Evolutionary conservation across 2,329 filamentous ascomycete species (phyloP).

Genomic region (Lachnellula cervina): DNA sequence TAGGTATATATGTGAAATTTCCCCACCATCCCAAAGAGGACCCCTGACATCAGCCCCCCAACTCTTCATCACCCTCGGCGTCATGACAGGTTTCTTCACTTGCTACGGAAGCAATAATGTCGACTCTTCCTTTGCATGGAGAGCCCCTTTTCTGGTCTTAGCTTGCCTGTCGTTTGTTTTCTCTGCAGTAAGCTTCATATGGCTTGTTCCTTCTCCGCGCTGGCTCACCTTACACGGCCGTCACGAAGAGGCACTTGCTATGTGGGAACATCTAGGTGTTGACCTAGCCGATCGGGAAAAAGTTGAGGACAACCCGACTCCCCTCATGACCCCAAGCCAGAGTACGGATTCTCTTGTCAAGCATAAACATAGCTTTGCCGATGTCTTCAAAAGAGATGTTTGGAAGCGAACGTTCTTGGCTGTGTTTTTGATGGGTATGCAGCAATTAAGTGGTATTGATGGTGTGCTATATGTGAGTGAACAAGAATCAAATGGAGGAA

Average conservation of each 20-base stretch:
- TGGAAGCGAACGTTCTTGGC: slow-evolving; percentile 46
- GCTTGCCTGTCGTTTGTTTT: slow-evolving; percentile 38
- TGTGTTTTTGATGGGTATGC: slow-evolving; percentile 53
- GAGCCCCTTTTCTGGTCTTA: slow-evolving; percentile 50
- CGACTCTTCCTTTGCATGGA: slow-evolving; percentile 47
- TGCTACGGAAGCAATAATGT: slow-evolving; percentile 52
- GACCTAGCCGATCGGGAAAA: slow-evolving; percentile 24
- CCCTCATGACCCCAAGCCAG: neutral
- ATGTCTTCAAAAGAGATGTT: slow-evolving; percentile 37
- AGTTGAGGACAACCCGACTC: slow-evolving; percentile 7
- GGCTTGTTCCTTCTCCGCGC: slow-evolving; percentile 51
- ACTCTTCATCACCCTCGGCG: slow-evolving; percentile 44
- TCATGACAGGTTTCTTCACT: slow-evolving; percentile 54
- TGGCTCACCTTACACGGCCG: slow-evolving; percentile 50
- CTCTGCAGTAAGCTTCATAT: slow-evolving; percentile 33
- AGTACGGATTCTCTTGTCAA: slow-evolving; percentile 3
- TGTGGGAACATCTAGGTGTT: slow-evolving; percentile 31
- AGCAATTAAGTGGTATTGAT: slow-evolving; percentile 59
- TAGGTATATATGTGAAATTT: slow-evolving; percentile 56
- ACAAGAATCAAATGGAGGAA: neutral
- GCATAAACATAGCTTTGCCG: slow-evolving; percentile 19
- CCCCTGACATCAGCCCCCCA: slow-evolving; percentile 49
- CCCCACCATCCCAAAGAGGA: slow-evolving; percentile 46
- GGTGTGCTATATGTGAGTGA: slow-evolving; percentile 52
- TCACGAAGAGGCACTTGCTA: slow-evolving; percentile 40